Evolutionary conservation across 805 yeast genomes (phyloP).

Genomic region (Saccharomyces kudriavzevii): DNA sequence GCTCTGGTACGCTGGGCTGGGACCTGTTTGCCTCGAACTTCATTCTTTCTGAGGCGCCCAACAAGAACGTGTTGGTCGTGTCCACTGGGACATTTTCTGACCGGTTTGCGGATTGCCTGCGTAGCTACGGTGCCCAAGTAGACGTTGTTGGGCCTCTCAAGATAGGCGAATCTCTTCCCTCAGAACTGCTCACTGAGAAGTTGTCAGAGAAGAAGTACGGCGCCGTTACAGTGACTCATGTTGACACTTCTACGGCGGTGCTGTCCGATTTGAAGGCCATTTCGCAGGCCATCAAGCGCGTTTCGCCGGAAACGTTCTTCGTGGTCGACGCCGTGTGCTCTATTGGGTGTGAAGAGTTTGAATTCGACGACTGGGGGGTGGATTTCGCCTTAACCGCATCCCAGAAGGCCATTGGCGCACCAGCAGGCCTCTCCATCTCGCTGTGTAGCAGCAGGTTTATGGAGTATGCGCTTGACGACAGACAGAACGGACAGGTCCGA

Average conservation of each 20-base stretch:
- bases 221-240: slow-evolving; percentile 82
- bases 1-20: slow-evolving; percentile 95
- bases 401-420: slow-evolving; percentile 92
- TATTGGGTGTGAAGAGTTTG: slow-evolving; percentile 76
- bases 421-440: slow-evolving; percentile 81
- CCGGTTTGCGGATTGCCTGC: slow-evolving; percentile 67
- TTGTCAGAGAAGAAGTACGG: slow-evolving; percentile 47
- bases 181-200: slow-evolving; percentile 46
- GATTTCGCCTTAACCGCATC: slow-evolving; percentile 88
- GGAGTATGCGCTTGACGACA: slow-evolving; percentile 42
- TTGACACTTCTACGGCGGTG: slow-evolving; percentile 96
- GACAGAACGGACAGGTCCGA: slow-evolving; percentile 30
- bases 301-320: slow-evolving; percentile 73
- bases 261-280: slow-evolving; percentile 61
- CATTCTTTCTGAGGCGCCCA: slow-evolving; percentile 34
- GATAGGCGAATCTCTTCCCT: slow-evolving; percentile 63
- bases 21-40: slow-evolving; percentile 79
- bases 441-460: slow-evolving; percentile 72
- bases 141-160: slow-evolving; percentile 34
- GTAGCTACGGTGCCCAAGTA: slow-evolving; percentile 66
- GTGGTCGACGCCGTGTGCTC: slow-evolving; percentile 95
- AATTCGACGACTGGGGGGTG: slow-evolving; percentile 82
- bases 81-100: slow-evolving; percentile 90
- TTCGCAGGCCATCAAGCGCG: slow-evolving; percentile 49
- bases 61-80: slow-evolving; percentile 71